Percentiles rank a stretch among this genome's conserved stretches.
Conservation (phyloP, 106 monocot genomes). For the Hemerocallis citrina region DNA sequence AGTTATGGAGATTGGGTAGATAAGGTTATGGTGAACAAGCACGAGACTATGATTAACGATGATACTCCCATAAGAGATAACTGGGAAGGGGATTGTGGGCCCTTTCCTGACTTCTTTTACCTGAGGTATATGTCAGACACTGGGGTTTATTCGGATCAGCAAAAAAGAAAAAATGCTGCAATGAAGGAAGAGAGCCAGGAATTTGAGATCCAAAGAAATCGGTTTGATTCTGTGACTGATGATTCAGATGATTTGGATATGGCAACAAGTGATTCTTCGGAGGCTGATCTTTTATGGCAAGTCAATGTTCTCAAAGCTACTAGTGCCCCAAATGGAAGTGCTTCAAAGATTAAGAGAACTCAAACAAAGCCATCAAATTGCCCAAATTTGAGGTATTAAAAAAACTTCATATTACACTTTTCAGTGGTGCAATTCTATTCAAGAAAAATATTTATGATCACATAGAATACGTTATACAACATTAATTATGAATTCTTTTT, state of each 20-base stretch:
- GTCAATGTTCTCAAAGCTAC: slow-evolving; percentile 22
- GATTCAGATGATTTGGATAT: slow-evolving; percentile 62
- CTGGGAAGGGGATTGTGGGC: slow-evolving; percentile 26
- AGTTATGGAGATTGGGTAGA: slow-evolving; percentile 59
- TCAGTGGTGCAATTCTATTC: too few relatives aligned
- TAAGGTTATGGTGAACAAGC: slow-evolving; percentile 68
- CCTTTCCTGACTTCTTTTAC: slow-evolving; percentile 26
- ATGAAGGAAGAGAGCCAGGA: slow-evolving; percentile 17
- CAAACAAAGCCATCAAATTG: slow-evolving; percentile 27
- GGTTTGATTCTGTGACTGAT: slow-evolving; percentile 11
- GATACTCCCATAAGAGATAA: slow-evolving; percentile 23
- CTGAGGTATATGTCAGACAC: slow-evolving; percentile 30
- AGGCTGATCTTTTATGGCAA: slow-evolving; percentile 37
- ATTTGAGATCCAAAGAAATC: slow-evolving; percentile 10
- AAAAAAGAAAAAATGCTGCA: slow-evolving; percentile 3
- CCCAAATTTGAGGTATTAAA: slow-evolving; percentile 32
- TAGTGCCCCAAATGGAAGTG: slow-evolving; percentile 7
- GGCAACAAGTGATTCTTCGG: slow-evolving; percentile 59
- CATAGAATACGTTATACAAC: too few relatives aligned
- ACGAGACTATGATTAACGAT: slow-evolving; percentile 3
- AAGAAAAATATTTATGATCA: too few relatives aligned
- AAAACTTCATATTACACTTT: too few relatives aligned
- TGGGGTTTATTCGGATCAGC: slow-evolving; percentile 20
- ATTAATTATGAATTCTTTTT: too few relatives aligned
- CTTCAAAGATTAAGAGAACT: slow-evolving; percentile 29